Evolutionary conservation across 106 monocot species (phyloP), one percentile per base, ranked within the genome.

Genomic region (Ottelia alismoides): DNA sequence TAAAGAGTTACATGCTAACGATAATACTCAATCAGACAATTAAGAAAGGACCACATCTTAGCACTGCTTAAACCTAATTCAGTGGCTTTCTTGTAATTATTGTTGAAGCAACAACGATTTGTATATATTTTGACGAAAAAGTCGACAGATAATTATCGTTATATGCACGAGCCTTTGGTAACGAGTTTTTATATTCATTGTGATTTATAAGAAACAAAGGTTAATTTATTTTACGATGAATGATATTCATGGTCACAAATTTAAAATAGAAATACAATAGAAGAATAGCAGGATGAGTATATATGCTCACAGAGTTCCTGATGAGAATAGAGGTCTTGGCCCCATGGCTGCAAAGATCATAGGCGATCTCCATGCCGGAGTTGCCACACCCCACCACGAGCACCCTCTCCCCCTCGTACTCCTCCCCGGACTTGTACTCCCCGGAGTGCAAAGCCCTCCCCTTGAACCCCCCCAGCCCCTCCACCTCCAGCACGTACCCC

Each of bases 361-460:
- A 63, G 5, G 70, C 70, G 20, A 71, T 71, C 63, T 71, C 70
- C 70, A 71, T 71, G 19, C 70, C 70, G 25, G 70, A 71, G 58
- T 71, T 71, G 6, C 70, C 70, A 56, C 56, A 56, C 7, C 70
- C 70, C 22, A 71, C 63, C 0, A 71, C 70, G 27, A 71, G 40
- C 5, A 58, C 70, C 1, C 27, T 19, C 29, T 63, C 20, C 2
- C 63, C 56, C 21, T 25, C 23, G 43, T 56, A 71, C 17, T 51
- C 20, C 3, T 14, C 28, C 22, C 49, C 70, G 2, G 70, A 63
- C 20, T 63, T 63, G 56, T 27, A 63, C 19, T 61, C 31, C 2
- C 53, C 16, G 26, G 70, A 71, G 63, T 71, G 70, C 28, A 71
- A 3, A 4, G 51, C n/a, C 31, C 57, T 50, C 6, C 70, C 70